These are phyloP conservation scores for Rhodotorula sphaerocarpa DNA, from an alignment of 768 basidiomycete genomes.

Conservation along the genomic window DNA sequence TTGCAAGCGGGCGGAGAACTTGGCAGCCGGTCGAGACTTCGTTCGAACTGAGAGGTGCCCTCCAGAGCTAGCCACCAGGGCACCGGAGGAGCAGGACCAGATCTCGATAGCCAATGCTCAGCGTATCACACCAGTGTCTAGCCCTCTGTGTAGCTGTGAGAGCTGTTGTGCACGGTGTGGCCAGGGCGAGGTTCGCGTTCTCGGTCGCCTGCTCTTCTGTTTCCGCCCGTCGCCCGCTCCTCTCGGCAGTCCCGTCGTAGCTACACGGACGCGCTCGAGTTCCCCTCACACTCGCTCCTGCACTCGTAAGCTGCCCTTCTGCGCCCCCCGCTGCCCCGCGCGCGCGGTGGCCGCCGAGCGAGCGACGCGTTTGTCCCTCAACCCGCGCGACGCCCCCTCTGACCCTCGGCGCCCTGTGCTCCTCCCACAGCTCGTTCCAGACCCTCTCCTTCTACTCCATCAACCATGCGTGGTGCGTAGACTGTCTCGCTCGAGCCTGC, in stretches of 20 bases:
- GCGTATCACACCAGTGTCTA: too few relatives aligned
- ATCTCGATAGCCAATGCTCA: too few relatives aligned
- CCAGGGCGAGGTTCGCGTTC: too few relatives aligned
- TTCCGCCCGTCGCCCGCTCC: not conserved
- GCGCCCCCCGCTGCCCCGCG: not conserved
- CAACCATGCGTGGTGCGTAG: conserved; percentile 24
- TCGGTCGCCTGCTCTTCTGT: too few relatives aligned
- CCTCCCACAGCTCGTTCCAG: not conserved
- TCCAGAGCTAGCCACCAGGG: not conserved
- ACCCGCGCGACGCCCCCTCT: too few relatives aligned
- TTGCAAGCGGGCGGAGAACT: too few relatives aligned
- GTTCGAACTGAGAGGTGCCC: too few relatives aligned
- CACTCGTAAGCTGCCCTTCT: not conserved
- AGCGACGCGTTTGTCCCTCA: not conserved
- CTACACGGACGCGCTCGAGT: conserved; percentile 25
- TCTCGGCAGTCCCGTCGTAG: conserved; percentile 31
- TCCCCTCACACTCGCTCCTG: not conserved
- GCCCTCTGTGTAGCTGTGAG: too few relatives aligned
- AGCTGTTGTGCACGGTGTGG: too few relatives aligned
- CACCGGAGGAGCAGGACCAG: too few relatives aligned
- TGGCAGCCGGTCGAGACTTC: too few relatives aligned
- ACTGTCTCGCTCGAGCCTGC: not conserved
- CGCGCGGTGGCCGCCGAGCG: not conserved
- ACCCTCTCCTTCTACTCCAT: not conserved
- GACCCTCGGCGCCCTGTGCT: not conserved